Conservation (phyloP, 257 asterid species). For the Solanum sitiens region DNA sequence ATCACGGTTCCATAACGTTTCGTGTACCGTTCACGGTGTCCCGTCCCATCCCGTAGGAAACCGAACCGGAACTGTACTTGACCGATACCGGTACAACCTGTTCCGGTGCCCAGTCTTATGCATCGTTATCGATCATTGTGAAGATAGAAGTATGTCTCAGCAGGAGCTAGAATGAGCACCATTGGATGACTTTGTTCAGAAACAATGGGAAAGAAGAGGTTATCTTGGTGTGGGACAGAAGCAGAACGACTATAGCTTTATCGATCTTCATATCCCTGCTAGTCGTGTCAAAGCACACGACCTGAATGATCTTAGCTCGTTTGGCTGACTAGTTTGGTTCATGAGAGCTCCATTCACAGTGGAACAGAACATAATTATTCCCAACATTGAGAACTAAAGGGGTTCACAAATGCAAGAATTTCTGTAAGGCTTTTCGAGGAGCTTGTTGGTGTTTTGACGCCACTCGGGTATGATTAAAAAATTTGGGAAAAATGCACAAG, state of each 20-base stretch:
- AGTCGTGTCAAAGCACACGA: conserved; percentile 84
- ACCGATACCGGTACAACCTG: too few species aligned
- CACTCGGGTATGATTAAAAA: too few species aligned
- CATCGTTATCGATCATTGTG: not conserved
- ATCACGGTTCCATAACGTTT: too few species aligned
- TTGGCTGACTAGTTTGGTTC: conserved; percentile 66
- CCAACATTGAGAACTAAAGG: conserved; percentile 38
- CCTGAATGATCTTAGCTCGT: conserved; percentile 80
- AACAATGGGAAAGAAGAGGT: conserved; percentile 37
- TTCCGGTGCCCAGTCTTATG: not conserved
- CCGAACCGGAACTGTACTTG: too few species aligned
- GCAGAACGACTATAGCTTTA: conserved; percentile 61
- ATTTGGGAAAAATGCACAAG: too few species aligned
- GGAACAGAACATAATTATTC: conserved; percentile 71
- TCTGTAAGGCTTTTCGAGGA: too few species aligned
- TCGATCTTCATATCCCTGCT: conserved; percentile 72
- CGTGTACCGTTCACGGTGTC: too few species aligned
- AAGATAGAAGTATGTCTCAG: not conserved
- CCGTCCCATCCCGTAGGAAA: too few species aligned
- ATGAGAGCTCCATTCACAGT: conserved; percentile 80
- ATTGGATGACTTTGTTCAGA: too few species aligned
- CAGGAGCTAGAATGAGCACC: conserved; percentile 41
- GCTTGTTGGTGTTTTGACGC: too few species aligned
- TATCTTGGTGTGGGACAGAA: conserved; percentile 69
- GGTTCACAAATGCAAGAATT: too few species aligned